These are phyloP conservation scores for Fermentozyma sake DNA, from an alignment of 1,139 yeast species.

Conservation along the genomic window DNA sequence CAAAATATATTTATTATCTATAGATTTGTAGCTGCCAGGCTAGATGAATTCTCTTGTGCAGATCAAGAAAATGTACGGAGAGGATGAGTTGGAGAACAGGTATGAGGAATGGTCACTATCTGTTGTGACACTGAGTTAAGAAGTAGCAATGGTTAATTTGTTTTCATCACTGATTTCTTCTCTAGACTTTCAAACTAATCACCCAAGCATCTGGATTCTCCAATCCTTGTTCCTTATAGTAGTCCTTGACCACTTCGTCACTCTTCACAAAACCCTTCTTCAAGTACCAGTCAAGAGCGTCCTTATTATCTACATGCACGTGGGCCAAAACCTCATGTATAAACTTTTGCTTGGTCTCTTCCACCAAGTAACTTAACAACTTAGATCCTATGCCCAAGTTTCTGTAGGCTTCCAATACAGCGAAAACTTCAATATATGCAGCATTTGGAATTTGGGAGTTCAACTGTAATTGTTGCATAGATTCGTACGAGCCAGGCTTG, in stretches of 20 bases:
- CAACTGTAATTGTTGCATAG: constrained; percentile 18
- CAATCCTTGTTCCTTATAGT: constrained; percentile 48
- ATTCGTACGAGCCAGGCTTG: constrained; percentile 20
- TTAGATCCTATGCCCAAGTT: constrained; percentile 57
- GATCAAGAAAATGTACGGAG: too few species aligned
- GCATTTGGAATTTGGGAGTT: constrained; percentile 39
- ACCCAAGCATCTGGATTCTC: constrained; percentile 43
- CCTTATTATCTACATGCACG: constrained; percentile 46
- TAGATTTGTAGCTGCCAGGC: constrained; percentile 5
- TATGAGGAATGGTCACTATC: too few species aligned
- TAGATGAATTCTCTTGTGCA: too few species aligned
- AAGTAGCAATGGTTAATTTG: too few species aligned
- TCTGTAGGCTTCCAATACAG: constrained; percentile 60
- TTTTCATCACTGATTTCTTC: too few species aligned
- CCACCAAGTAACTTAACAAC: constrained; percentile 51
- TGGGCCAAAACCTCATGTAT: constrained; percentile 59
- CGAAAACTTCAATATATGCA: constrained; percentile 62
- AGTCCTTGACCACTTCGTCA: constrained; percentile 36
- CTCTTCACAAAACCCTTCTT: constrained; percentile 46
- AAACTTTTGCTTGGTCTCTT: constrained; percentile 47
- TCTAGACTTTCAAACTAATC: constrained; percentile 18
- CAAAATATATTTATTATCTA: background rate
- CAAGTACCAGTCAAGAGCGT: constrained; percentile 53
- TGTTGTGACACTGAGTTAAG: too few species aligned
- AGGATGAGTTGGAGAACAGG: too few species aligned